Percentiles rank a stretch among this genome's conserved stretches.
Conservation (phyloP, 768 basidiomycete species). For the Thelephora aurantiotincta region DNA sequence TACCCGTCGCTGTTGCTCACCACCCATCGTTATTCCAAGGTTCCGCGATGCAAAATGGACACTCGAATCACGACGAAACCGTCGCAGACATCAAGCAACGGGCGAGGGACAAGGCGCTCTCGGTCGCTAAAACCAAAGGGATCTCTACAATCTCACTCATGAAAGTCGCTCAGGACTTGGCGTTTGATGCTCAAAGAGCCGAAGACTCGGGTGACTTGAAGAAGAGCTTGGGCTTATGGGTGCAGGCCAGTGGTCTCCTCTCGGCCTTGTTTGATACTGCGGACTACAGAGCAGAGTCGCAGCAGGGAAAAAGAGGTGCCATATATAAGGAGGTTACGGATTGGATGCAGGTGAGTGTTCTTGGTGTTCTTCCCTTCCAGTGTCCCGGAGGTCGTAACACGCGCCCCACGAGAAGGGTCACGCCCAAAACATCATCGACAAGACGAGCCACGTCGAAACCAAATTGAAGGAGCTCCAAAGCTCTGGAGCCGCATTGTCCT, state of each 20-base stretch:
- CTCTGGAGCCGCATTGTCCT: slow-evolving; percentile 12
- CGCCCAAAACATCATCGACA: slow-evolving; percentile 21
- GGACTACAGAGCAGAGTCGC: slow-evolving; percentile 39
- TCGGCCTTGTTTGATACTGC: slow-evolving; percentile 43
- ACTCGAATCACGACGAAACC: slow-evolving; percentile 10
- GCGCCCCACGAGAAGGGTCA: slow-evolving; percentile 20
- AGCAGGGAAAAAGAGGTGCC: slow-evolving; percentile 34
- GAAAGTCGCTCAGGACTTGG: slow-evolving; percentile 44
- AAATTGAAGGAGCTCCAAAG: slow-evolving; percentile 32
- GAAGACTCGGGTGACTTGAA: slow-evolving; percentile 48
- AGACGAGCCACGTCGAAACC: slow-evolving; percentile 30
- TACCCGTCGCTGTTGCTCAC: slow-evolving; percentile 4
- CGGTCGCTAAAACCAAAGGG: slow-evolving; percentile 31
- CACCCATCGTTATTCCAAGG: slow-evolving; percentile 7
- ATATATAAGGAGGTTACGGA: slow-evolving; percentile 50
- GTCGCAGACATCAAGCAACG: slow-evolving; percentile 34
- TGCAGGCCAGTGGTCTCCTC: slow-evolving; percentile 45
- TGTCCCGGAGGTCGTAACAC: not conserved
- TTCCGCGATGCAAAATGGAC: slow-evolving; percentile 28
- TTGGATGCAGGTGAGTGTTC: slow-evolving; percentile 44
- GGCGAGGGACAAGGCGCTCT: slow-evolving; percentile 32
- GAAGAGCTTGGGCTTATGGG: slow-evolving; percentile 43
- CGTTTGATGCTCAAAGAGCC: slow-evolving; percentile 31
- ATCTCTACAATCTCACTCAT: slow-evolving; percentile 48
- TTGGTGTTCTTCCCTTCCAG: not conserved